Percentiles rank a stretch among this genome's conserved stretches.
Evolutionary conservation across 140 eudicot species (phyloP).

Genomic region (Cichorium intybus): DNA sequence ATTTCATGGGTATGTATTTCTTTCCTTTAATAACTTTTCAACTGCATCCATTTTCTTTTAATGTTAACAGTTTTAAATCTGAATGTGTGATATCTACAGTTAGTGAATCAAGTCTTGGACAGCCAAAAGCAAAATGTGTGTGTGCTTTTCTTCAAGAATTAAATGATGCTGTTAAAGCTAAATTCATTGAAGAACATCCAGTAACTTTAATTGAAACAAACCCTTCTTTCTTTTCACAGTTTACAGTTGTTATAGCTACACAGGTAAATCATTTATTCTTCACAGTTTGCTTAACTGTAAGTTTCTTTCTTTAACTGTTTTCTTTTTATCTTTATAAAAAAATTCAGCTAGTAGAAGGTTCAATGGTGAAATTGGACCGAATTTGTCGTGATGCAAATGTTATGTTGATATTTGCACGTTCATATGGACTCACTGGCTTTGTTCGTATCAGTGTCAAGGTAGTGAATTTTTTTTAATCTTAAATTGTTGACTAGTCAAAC

Average conservation of each 20-base stretch:
- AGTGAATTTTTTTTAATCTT: background rate
- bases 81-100: conserved; percentile 38
- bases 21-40: too few species aligned
- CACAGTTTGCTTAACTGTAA: background rate
- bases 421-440: conserved; percentile 93
- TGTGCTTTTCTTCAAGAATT: conserved; percentile 85
- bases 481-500: background rate
- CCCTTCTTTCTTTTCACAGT: conserved; percentile 92
- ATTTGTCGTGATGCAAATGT: conserved; percentile 87
- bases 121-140: conserved; percentile 89
- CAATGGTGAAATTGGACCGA: conserved; percentile 83
- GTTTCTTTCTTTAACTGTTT: too few species aligned
- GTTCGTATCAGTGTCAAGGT: conserved; percentile 95
- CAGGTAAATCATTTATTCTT: conserved; percentile 70
- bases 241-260: conserved; percentile 87
- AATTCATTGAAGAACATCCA: conserved; percentile 86
- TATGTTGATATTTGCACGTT: conserved; percentile 78
- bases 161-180: conserved; percentile 93
- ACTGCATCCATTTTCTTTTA: too few species aligned
- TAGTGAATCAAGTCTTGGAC: conserved; percentile 79
- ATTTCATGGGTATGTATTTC: conserved; percentile 72
- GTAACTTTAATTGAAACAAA: conserved; percentile 65
- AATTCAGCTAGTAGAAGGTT: conserved; percentile 77
- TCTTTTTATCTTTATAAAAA: too few species aligned
- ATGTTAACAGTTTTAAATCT: background rate